Conservation (phyloP, 2,329 filamentous ascomycete genomes). For the Cercospora brassicicola region DNA sequence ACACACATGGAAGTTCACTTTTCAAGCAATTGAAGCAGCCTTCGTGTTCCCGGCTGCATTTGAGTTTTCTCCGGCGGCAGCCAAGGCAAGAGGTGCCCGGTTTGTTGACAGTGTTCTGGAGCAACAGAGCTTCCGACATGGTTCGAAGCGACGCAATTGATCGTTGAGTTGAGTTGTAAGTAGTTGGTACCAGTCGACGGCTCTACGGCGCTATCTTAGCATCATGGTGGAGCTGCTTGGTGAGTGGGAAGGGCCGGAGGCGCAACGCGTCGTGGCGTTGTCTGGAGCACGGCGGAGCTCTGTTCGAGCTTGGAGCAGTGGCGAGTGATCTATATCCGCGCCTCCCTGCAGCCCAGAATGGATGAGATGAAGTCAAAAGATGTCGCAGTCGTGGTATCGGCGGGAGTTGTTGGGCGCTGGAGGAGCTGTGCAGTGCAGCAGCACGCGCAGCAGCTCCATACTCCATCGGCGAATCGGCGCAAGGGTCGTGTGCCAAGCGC, state of each 20-base stretch:
- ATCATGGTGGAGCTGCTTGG: not conserved
- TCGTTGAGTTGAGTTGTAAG: slow-evolving; percentile 8
- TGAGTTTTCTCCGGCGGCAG: slow-evolving; percentile 33
- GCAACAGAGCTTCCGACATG: slow-evolving; percentile 25
- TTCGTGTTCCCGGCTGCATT: slow-evolving; percentile 31
- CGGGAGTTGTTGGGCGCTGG: not conserved
- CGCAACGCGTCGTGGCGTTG: not conserved
- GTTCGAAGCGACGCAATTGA: not conserved
- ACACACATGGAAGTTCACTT: slow-evolving; percentile 33
- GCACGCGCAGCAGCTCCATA: not conserved
- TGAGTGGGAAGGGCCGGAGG: not conserved
- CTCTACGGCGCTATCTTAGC: not conserved
- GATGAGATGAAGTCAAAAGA: no score
- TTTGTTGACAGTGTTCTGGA: slow-evolving; percentile 29
- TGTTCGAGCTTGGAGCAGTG: not conserved
- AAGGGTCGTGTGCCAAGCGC: slow-evolving; percentile 1
- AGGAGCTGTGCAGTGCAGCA: not conserved
- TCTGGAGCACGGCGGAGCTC: not conserved
- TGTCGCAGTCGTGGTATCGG: not conserved
- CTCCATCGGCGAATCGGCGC: not conserved
- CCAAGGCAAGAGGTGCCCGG: slow-evolving; percentile 34
- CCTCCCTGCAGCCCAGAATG: no score
- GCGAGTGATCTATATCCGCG: no score
- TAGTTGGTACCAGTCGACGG: not conserved
- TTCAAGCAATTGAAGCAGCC: slow-evolving; percentile 34